Percentiles rank a stretch among this genome's conserved stretches.
phyloP scores from a whole-genome alignment of 306 rosid genomes.

The Arachis stenosperma region DNA sequence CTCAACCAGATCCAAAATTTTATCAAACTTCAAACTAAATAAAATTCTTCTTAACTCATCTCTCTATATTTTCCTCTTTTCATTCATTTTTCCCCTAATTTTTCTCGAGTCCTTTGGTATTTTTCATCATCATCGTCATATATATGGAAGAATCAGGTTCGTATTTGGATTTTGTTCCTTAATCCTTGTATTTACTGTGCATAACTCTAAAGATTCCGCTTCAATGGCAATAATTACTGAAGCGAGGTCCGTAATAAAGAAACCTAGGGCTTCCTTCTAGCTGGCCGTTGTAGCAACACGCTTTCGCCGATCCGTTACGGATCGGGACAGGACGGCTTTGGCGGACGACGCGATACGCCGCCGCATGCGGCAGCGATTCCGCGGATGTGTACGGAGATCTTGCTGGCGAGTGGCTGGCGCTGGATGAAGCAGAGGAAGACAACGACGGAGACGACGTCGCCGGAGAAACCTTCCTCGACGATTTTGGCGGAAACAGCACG shows the following conservation, averaged over 20 bases:
- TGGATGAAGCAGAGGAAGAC: conserved; percentile 41
- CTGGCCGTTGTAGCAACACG: conserved; percentile 42
- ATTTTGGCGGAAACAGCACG: conserved; percentile 57
- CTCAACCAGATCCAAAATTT: conserved; percentile 26
- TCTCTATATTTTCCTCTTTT: not conserved
- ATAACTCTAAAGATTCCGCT: not conserved
- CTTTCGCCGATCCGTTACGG: conserved; percentile 44
- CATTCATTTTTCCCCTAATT: not conserved
- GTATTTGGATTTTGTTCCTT: not conserved
- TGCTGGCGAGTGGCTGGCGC: conserved; percentile 45
- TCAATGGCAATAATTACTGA: conserved; percentile 48
- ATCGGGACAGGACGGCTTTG: conserved; percentile 13
- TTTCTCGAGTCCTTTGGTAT: not conserved
- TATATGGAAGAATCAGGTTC: not conserved
- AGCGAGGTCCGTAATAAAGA: conserved; percentile 41
- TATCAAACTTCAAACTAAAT: not conserved
- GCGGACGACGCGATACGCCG: conserved; percentile 32
- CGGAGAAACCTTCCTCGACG: conserved; percentile 59
- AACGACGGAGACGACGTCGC: conserved; percentile 54
- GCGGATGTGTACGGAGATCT: conserved; percentile 50
- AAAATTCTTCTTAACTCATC: conserved; percentile 3
- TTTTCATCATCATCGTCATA: conserved; percentile 32
- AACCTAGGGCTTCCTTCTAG: conserved; percentile 46
- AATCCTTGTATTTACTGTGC: conserved; percentile 28
- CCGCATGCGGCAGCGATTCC: conserved; percentile 43